Base-by-base conservation (phyloP, 495 filamentous ascomycete genomes). In the Tetracladium setigerum region DNA sequence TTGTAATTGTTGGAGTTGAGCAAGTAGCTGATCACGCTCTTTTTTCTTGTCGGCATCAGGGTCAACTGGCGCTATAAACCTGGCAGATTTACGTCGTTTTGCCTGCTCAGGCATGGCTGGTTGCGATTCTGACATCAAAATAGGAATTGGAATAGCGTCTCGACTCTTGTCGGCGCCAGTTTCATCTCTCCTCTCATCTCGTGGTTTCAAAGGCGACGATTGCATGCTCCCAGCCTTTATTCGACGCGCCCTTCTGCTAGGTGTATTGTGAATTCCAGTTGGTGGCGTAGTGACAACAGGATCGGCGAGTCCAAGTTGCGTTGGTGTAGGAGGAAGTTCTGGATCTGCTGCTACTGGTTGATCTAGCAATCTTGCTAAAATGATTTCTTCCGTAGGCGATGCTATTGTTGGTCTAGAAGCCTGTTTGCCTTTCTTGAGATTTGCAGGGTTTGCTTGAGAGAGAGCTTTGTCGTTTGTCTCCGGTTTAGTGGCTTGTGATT, bases 301-400 rank as follows among this genome's bases (percentile, higher is more conserved):
- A 53, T 78, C 73, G 12, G 62, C 75, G 44, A 82, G 63, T 3
- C 78, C 78, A 33, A 71, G 55, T 46, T 82, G 73, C 27, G 77
- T 79, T 15, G 83, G 83, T 4, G 83, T 87, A 9, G 82, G 82
- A 8, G 84, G 84, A 17, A 89, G 67, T 31, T 84, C 81, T 8
- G 82, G 83, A 53, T 89, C 83, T 14, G 24, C 18, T 19, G 22
- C 22, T 27, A 27, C 22, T 27, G 2, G 3, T 18, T 6, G n/a
- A 14, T 14, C 35, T 7, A 27, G 22, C 3, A 3, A 7, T 27
- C 22, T 27, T 3, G 22, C 3, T 27, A 27, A 7, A 27, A 27
- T 27, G 22, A 27, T 27, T 3, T 27, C 22, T 27, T 27, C 22
- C 7, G 22, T 27, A 27, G 22, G 22, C 22, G 22, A 27, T 27